Base-by-base conservation (phyloP, 441 rosid genomes). In the Mallotus japonicus region DNA sequence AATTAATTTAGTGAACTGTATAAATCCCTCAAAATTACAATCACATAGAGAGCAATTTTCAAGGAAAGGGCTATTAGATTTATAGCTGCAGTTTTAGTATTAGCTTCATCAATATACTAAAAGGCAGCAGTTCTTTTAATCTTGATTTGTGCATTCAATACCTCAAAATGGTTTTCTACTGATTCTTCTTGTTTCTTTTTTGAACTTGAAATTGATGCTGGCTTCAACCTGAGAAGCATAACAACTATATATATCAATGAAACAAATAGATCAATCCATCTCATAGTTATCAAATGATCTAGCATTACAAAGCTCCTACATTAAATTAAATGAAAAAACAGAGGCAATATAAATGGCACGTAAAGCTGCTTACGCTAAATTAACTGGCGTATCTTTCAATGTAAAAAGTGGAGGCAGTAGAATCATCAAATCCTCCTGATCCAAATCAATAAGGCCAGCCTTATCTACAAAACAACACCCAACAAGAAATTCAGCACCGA, bases 341-440 rank as follows among this genome's bases (percentile, higher is more conserved):
- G 14, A 71, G 22, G 20, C 12, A 46, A 24, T 10, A 44, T 44
- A 61, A 44, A 22, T 44, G 46, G 19, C 19, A 51, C 16, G 63
- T 34, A 64, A 64, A 67, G 19, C 59, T 54, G 74, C 97, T 77
- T 83, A 95, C 99, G 81, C 97, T 80, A 93, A 62, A 79, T 86
- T 86, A 67, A 86, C 89, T 8, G 97, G 97, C 49, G 80, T 55
- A 82, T 95, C 98, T 86, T 93, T 90, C 37, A 85, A 85, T 50
- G 99, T 81, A 78, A 95, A 95, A 76, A 87, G 80, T 37, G 92
- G 92, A 47, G 99, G 98, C 79, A 90, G 78, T 58, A 95, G 71
- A 82, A 90, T 87, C 96, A 93, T 87, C 67, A 88, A 81, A 81
- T 89, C 94, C 73, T 95, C 98, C 66, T 86, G 87, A 79, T 89